Evolutionary conservation across 2,329 filamentous ascomycete genomes (phyloP), one percentile per base, ranked within the genome.

Genomic region (Ampelomyces quisqualis): DNA sequence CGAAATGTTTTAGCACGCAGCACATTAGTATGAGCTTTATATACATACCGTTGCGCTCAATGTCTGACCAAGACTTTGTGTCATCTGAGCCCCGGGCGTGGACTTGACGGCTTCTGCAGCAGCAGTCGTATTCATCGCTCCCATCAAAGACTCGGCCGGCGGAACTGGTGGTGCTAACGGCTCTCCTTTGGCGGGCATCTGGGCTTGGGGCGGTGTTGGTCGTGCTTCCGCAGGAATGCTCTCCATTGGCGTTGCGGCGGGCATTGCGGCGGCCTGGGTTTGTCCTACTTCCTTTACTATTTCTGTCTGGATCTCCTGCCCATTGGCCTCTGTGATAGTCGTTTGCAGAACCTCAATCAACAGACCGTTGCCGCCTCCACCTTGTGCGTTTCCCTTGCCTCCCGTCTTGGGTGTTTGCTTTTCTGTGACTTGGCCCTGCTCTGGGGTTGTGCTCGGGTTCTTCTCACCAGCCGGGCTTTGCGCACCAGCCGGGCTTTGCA

Each of bases 1-100:
- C 4, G 6, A 10, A 7, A 13, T 2, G 18, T 21, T 26, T 44
- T 39, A 44, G 31, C 19, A 22, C 5, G 3, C 3, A 7, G 22
- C n/a, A 3, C 3, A 20, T 4, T 7, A n/a, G 4, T 2, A 14
- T 18, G 1, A 31, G 19, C 19, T 2, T 4, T 10, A 6, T 7
- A 14, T 27, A 47, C 55, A 7, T 53, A 60, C 57, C 15, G 36
- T 47, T 24, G 40, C 44, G 26, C 45, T 53, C 21, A 31, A 37
- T 11, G 36, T 41, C 38, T 40, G 45, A 15, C 27, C 30, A 4
- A 32, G 19, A 18, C 31, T 18, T 21, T 29, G 27, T n/a, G 45
- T 41, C 19, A 43, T 21, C 34, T 49, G 28, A 11, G 47, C 24
- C 13, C 47, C 40, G 23, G 38, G 13, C 13, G 17, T 15, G 13